A percentile compares a stretch with the other conserved stretches of the same genome.
These are phyloP conservation scores for Daedaleopsis nitida DNA, from an alignment of 768 basidiomycete genomes.

Conservation along the genomic window DNA sequence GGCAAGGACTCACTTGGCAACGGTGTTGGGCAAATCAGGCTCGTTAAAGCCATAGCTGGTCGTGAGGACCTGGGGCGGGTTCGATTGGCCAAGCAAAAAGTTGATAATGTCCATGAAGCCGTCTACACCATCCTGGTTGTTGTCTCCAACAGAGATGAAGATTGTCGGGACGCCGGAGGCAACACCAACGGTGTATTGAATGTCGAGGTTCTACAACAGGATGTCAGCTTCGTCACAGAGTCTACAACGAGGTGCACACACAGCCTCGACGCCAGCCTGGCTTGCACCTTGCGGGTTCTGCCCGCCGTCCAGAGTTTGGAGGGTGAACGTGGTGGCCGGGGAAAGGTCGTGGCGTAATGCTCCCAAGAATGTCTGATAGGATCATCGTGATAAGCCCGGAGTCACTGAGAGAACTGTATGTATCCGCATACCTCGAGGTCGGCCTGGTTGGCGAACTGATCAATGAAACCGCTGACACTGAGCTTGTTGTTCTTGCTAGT, in stretches of 20 bases:
- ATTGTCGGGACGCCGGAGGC: slow-evolving; percentile 33
- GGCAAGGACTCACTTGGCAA: slow-evolving; percentile 1
- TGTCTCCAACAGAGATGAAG: slow-evolving; percentile 36
- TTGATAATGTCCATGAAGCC: slow-evolving; percentile 37
- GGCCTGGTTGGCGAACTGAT: slow-evolving; percentile 32
- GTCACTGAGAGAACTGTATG: not conserved
- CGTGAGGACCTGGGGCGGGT: slow-evolving; percentile 34
- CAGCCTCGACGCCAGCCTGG: slow-evolving; percentile 33
- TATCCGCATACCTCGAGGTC: slow-evolving; percentile 28
- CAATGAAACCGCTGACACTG: slow-evolving; percentile 35
- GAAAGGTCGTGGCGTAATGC: slow-evolving; percentile 26
- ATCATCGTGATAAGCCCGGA: slow-evolving; percentile 17
- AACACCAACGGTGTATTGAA: slow-evolving; percentile 40
- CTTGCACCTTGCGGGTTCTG: slow-evolving; percentile 25
- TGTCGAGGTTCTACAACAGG: slow-evolving; percentile 34
- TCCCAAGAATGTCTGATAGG: slow-evolving; percentile 27
- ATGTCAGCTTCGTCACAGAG: no score
- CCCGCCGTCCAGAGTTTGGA: slow-evolving; percentile 32
- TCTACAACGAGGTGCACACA: not conserved
- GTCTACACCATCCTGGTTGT: slow-evolving; percentile 30
- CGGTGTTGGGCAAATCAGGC: slow-evolving; percentile 17
- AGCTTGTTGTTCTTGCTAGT: slow-evolving; percentile 28
- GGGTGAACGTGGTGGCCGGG: slow-evolving; percentile 24
- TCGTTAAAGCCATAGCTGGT: slow-evolving; percentile 39
- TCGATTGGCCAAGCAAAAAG: slow-evolving; percentile 25